These are phyloP conservation scores for Pichia cabralensis DNA, from an alignment of 805 yeast genomes.

Conservation along the genomic window DNA sequence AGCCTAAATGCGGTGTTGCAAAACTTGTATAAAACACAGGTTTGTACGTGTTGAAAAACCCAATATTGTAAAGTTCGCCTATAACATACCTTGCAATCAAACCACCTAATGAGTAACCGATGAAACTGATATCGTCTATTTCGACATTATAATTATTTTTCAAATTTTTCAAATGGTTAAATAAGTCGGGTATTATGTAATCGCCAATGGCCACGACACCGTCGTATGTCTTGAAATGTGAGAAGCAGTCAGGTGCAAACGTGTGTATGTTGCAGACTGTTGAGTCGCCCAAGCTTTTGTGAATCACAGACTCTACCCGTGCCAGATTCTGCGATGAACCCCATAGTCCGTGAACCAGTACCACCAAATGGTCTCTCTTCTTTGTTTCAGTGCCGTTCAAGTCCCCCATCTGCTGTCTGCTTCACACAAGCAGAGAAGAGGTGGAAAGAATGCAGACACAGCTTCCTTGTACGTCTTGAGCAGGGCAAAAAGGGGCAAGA, in stretches of 20 bases:
- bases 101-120: conserved; percentile 91
- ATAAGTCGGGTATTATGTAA: conserved; percentile 58
- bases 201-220: conserved; percentile 71
- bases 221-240: conserved; percentile 72
- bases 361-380: conserved; percentile 44
- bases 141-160: conserved; percentile 23
- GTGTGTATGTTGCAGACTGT: conserved; percentile 32
- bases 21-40: conserved; percentile 61
- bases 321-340: conserved; percentile 55
- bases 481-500: too few species aligned
- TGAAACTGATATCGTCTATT: conserved; percentile 52
- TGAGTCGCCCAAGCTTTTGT: conserved; percentile 20
- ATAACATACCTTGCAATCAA: conserved; percentile 70
- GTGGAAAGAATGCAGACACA: too few species aligned
- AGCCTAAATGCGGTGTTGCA: conserved; percentile 73
- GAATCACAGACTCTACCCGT: conserved; percentile 34
- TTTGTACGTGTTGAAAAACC: conserved; percentile 43
- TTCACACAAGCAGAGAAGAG: too few species aligned
- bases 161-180: conserved; percentile 30
- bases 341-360: conserved; percentile 73
- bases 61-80: conserved; percentile 36
- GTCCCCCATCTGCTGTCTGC: too few species aligned
- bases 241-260: conserved; percentile 48
- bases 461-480: too few species aligned
- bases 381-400: background rate